Evolutionary conservation across 306 rosid genomes (phyloP).

Genomic region (Medicago ruthenica): DNA sequence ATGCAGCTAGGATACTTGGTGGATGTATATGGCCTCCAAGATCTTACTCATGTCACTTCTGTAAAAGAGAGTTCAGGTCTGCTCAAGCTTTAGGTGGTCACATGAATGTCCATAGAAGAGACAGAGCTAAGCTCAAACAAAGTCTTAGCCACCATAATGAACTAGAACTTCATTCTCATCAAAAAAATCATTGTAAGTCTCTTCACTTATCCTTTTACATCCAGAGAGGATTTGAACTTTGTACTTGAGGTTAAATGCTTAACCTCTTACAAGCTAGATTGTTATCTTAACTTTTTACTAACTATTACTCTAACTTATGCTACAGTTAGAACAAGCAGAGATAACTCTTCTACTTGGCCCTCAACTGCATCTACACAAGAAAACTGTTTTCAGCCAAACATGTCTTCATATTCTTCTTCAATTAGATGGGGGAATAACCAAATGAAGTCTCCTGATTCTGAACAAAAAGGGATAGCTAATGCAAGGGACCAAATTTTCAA

Average conservation of each 20-base stretch:
- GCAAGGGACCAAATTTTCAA: conserved; percentile 37
- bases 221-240: not conserved
- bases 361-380: conserved; percentile 36
- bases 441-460: conserved; percentile 36
- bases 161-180: conserved; percentile 32
- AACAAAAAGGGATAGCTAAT: conserved; percentile 38
- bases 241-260: not conserved
- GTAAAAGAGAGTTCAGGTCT: conserved; percentile 81
- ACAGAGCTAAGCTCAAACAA: conserved; percentile 81
- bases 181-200: conserved; percentile 41
- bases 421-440: conserved; percentile 30
- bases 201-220: not conserved
- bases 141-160: conserved; percentile 33
- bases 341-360: conserved; percentile 35
- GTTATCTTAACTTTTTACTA: not conserved
- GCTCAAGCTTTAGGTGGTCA: conserved; percentile 99
- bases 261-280: not conserved
- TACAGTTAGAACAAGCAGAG: conserved; percentile 32
- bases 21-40: conserved; percentile 88
- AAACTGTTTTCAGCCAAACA: conserved; percentile 27
- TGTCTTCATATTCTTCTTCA: conserved; percentile 42
- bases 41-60: conserved; percentile 85
- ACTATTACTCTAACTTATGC: conserved; percentile 16
- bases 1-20: conserved; percentile 62
- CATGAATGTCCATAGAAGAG: conserved; percentile 93